Percentiles rank a stretch among this genome's conserved stretches.
phyloP scores from a whole-genome alignment of 768 basidiomycete species.

The Amanita pseudoporphyria region DNA sequence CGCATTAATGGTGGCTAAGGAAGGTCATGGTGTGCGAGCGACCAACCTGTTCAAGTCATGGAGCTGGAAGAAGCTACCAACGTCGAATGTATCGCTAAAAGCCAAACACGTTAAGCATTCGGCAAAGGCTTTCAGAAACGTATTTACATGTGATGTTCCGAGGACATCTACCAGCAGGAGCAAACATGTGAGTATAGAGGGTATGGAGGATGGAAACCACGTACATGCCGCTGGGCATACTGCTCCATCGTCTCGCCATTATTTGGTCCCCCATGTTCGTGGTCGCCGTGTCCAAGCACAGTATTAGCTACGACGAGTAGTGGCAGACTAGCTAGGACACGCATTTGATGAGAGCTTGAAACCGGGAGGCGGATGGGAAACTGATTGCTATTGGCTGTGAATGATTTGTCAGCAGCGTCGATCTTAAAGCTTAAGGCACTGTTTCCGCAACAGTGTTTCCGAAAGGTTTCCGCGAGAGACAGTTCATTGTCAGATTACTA shows the following conservation, averaged over 20 bases:
- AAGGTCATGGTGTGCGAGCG: neutral
- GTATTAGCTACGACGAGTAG: conserved; percentile 25
- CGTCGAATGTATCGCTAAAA: conserved; percentile 69
- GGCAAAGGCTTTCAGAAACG: neutral
- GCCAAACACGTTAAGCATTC: conserved; percentile 4
- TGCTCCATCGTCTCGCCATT: conserved; percentile 60
- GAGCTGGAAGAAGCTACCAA: conserved; percentile 86
- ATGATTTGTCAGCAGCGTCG: neutral
- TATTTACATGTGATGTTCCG: conserved; percentile 77
- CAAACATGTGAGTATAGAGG: conserved; percentile 4
- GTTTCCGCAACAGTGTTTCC: too few relatives aligned
- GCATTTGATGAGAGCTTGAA: conserved; percentile 22
- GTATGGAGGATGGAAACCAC: conserved; percentile 21
- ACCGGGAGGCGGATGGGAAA: neutral
- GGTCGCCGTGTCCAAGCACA: conserved; percentile 47
- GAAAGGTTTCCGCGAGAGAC: too few relatives aligned
- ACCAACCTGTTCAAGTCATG: conserved; percentile 84
- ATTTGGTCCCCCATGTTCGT: conserved; percentile 39
- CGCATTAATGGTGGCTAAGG: conserved; percentile 1
- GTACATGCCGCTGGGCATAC: conserved; percentile 88
- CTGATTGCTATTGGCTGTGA: neutral
- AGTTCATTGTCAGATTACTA: too few relatives aligned
- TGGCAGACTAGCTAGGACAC: conserved; percentile 32
- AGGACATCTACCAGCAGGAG: conserved; percentile 55
- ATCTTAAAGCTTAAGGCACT: too few relatives aligned